Percentiles rank a stretch among this genome's conserved stretches.
phyloP scores from a whole-genome alignment of 2,329 filamentous ascomycete genomes.

The Nigrograna mackinnonii region DNA sequence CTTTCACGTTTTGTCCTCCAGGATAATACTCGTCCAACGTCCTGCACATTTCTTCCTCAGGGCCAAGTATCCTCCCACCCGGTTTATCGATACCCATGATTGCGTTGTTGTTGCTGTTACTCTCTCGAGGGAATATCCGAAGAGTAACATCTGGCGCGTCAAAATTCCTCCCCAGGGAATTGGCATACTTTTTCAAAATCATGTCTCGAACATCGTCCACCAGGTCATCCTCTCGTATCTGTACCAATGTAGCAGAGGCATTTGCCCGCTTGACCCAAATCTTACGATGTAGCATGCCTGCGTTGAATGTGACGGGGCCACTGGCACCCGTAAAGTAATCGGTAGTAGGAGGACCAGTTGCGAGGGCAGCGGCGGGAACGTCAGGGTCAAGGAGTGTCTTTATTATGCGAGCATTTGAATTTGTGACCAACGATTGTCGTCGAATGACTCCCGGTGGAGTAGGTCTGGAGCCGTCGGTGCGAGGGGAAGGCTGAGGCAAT shows the following conservation, averaged over 20 bases:
- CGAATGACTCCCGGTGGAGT: constrained; percentile 47
- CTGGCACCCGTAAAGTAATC: constrained; percentile 45
- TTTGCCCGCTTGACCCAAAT: constrained; percentile 92
- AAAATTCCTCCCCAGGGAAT: constrained; percentile 85
- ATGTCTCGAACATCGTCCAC: constrained; percentile 94
- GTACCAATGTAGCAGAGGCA: constrained; percentile 84
- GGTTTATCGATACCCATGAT: no score
- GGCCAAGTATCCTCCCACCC: constrained; percentile 72
- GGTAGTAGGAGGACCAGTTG: constrained; percentile 23
- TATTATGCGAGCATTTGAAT: constrained; percentile 49
- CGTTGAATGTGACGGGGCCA: constrained; percentile 29
- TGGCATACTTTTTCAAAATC: constrained; percentile 90
- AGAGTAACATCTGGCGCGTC: constrained; percentile 89
- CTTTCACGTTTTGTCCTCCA: constrained; percentile 82
- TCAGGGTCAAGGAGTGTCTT: constrained; percentile 57
- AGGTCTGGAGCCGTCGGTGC: constrained; percentile 22
- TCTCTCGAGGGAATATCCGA: constrained; percentile 73
- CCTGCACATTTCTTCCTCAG: constrained; percentile 80
- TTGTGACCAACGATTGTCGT: constrained; percentile 42
- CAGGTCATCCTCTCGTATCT: constrained; percentile 83
- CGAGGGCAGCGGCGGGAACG: constrained; percentile 23
- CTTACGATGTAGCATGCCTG: constrained; percentile 65
- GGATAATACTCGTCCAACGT: constrained; percentile 84
- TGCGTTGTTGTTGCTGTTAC: no score
- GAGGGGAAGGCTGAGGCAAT: constrained; percentile 10